Base-by-base conservation (phyloP, 257 asterid species). In the Ilex aquifolium region DNA sequence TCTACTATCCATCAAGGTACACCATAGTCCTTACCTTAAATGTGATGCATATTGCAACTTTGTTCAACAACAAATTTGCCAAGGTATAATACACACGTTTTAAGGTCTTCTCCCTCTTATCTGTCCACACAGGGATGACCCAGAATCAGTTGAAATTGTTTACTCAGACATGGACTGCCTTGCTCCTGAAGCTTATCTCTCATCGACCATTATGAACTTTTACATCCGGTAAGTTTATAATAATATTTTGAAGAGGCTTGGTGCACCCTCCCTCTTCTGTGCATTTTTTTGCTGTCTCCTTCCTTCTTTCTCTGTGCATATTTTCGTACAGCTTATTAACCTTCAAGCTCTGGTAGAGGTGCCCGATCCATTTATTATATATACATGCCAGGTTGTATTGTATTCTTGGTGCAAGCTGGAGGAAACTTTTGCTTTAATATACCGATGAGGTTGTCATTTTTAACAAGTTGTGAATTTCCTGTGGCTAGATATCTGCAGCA, bases 1-100 rank as follows among this genome's bases (percentile, higher is more conserved):
- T 93, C 71, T 87, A 76, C 79, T 93, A 85, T 79, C 99, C 99
- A 50, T 87, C 95, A 15, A 86, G 97, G 97, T 90, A 78, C 68
- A 57, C 57, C 53, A 60, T 65, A 32, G 2, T 54, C 61, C 46
- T 31, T 65, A n/a, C 51, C 52, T 10, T 31, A 65, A 65, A 44
- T 9, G 58, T 39, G 56, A 57, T 40, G 31, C 9, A 6, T 30
- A 31, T 36, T 52, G 6, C 13, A 11, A 29, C 30, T 30, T 44
- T 53, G 32, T 32, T 62, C 57, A 7, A 53, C 15, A 7, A 8
- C 10, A 7, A 3, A 6, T 4, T 53, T 53, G 5, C 57, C 2
- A 3, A 10, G 4, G 10, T 10, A 53, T 7, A 6, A 7, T 15
- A 15, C 31, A 21, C 52, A 53, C 57, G 15, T 31, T 36, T 36